Base-by-base conservation (phyloP, 1,284 basidiomycete species). In the Exobasidium cylindrosporum region DNA sequence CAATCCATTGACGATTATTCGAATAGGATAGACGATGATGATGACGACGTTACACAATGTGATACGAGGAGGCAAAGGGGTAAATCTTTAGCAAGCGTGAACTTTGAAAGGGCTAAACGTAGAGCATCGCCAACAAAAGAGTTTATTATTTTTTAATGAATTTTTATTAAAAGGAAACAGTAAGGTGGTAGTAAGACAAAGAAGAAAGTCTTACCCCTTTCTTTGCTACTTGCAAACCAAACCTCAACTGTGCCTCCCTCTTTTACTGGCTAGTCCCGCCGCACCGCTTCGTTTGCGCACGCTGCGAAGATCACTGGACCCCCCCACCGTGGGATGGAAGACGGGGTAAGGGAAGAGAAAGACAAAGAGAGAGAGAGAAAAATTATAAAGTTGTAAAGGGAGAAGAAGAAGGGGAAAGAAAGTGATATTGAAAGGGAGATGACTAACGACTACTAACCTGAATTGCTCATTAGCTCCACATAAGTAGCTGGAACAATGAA, bases 401-500 rank as follows among this genome's bases (percentile, higher is more conserved):
- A 23, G 11, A 1, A 1, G 35, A 47, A 26, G 21, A 54, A 28
- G 26, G 28, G n/a, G n/a, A n/a, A n/a, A n/a, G n/a, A n/a, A n/a
- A 49, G 32, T 29, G 59, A 10, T 45, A 35, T 23, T 53, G 24
- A 46, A 47, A 46, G 63, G 45, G 44, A 61, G 46, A 54, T 49
- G 49, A 54, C 61, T 61, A 54, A 67, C 59, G 57, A 67, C 29
- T 60, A 67, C 62, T 64, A 53, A 67, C 65, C 62, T 35, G 47
- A 17, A 2, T 23, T 28, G 4, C 26, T 28, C 4, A 35, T 58
- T 47, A 76, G 54, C 57, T 77, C 74, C 55, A 79, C 59, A 65
- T 79, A 79, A 31, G 73, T 72, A 1, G 76, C 70, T 10, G 77
- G 77, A 0, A 73, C 76, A 54, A 79, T 62, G 55, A 77, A 63